These are phyloP conservation scores for Excoecaria cochinchinensis DNA, from an alignment of 345 rosid genomes.

Conservation along the genomic window DNA sequence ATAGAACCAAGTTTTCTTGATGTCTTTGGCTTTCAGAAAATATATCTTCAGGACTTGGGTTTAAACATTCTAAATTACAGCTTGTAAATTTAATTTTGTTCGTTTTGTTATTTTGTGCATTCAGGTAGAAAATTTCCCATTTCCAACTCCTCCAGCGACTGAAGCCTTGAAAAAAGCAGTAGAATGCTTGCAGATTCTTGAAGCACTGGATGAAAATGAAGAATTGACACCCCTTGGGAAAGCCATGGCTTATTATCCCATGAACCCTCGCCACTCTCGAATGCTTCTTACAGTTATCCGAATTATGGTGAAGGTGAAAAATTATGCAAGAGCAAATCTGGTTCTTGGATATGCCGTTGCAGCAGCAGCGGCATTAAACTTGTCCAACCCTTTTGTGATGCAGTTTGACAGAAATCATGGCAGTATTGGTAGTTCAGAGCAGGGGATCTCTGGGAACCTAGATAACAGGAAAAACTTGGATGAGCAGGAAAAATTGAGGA, in stretches of 20 bases:
- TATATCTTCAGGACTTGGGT: neutral
- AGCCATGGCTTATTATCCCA: constrained; percentile 83
- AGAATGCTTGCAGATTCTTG: constrained; percentile 65
- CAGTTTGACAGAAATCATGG: constrained; percentile 45
- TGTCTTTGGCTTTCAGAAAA: neutral
- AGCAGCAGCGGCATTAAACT: constrained; percentile 76
- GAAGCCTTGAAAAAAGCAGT: constrained; percentile 68
- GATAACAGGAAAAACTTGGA: constrained; percentile 25
- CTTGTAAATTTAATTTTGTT: neutral
- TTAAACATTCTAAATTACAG: neutral
- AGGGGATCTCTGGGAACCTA: constrained; percentile 20
- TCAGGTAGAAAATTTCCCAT: constrained; percentile 88
- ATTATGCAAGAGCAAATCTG: constrained; percentile 52
- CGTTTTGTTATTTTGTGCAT: neutral
- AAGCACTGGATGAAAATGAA: constrained; percentile 67
- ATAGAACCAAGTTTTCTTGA: neutral
- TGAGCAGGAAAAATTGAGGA: constrained; percentile 53
- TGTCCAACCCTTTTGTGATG: constrained; percentile 68
- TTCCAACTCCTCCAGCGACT: constrained; percentile 80
- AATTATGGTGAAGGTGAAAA: constrained; percentile 40
- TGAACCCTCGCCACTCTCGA: constrained; percentile 90
- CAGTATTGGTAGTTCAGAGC: constrained; percentile 29
- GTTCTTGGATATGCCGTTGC: constrained; percentile 77
- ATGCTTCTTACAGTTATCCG: constrained; percentile 82
- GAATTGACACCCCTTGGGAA: constrained; percentile 70